Percentiles rank a stretch among this genome's conserved stretches.
phyloP scores from a whole-genome alignment of 148 eudicot genomes.

The Chenopodium album region DNA sequence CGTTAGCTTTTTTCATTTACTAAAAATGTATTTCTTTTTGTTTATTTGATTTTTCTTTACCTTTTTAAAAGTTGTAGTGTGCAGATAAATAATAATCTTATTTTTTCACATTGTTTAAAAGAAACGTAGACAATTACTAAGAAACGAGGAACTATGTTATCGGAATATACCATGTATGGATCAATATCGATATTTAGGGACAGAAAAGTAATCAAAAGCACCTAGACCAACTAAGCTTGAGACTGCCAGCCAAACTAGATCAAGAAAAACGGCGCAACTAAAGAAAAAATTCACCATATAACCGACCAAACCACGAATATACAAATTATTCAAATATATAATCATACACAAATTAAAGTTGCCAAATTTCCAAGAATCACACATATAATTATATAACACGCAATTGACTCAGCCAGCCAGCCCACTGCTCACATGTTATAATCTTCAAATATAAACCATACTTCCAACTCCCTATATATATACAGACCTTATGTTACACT shows the following conservation, averaged over 20 bases:
- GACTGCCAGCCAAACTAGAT: background rate
- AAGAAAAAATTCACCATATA: slow-evolving; percentile 3
- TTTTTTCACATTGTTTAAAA: too few species aligned
- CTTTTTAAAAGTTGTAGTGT: too few species aligned
- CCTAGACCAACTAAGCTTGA: background rate
- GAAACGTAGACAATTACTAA: too few species aligned
- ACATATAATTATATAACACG: background rate
- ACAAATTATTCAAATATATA: background rate
- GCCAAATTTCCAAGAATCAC: background rate
- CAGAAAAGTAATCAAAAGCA: background rate
- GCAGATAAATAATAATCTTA: too few species aligned
- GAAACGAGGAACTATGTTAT: too few species aligned
- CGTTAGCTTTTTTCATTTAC: too few species aligned
- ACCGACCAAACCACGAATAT: slow-evolving; percentile 13
- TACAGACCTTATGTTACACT: background rate
- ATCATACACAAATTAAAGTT: background rate
- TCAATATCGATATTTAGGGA: too few species aligned
- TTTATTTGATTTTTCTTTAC: too few species aligned
- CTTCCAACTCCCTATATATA: background rate
- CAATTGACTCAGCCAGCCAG: background rate
- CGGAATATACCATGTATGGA: too few species aligned
- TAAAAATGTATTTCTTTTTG: too few species aligned
- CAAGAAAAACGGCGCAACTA: slow-evolving; percentile 14
- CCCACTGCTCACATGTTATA: slow-evolving; percentile 6
- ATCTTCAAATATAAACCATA: background rate